Evolutionary conservation across 805 yeast genomes (phyloP).

Genomic region (Sugiyamaella lignohabitans): DNA sequence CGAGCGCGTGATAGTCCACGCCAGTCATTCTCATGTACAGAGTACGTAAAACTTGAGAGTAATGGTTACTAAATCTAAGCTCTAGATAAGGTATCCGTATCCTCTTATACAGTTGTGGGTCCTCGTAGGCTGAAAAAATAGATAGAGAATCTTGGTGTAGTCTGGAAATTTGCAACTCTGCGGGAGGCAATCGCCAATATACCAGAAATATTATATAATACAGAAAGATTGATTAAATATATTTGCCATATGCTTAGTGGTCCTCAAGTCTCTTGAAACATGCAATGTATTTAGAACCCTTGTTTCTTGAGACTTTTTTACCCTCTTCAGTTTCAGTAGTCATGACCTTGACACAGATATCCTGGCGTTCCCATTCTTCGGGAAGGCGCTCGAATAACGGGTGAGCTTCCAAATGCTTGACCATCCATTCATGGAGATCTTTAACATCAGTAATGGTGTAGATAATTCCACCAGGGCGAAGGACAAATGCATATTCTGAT

Average conservation of each 20-base stretch:
- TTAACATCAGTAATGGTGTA: conserved; percentile 95
- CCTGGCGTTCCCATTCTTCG: conserved; percentile 72
- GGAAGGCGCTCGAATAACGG: conserved; percentile 81
- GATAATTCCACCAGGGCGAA: conserved; percentile 78
- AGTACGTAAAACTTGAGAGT: no score
- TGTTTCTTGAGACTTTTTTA: conserved; percentile 86
- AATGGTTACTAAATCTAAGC: no score
- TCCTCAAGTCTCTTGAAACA: conserved; percentile 61
- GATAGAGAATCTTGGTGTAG: no score
- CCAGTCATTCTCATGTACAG: no score
- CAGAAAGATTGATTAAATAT: no score
- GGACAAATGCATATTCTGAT: conserved; percentile 86
- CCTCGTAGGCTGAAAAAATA: no score
- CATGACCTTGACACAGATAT: conserved; percentile 82
- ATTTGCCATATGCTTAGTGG: conserved; percentile 10
- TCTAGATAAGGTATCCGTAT: no score
- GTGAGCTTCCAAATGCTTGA: conserved; percentile 78
- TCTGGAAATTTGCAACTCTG: no score
- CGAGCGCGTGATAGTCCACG: no score
- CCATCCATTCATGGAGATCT: conserved; percentile 97
- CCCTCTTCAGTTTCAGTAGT: conserved; percentile 95
- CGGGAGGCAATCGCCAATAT: no score
- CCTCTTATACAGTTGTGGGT: no score
- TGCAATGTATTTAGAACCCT: conserved; percentile 82
- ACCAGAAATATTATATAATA: no score